Evolutionary conservation across 768 basidiomycete genomes (phyloP).

Genomic region (Cystofilobasidium ferigula): DNA sequence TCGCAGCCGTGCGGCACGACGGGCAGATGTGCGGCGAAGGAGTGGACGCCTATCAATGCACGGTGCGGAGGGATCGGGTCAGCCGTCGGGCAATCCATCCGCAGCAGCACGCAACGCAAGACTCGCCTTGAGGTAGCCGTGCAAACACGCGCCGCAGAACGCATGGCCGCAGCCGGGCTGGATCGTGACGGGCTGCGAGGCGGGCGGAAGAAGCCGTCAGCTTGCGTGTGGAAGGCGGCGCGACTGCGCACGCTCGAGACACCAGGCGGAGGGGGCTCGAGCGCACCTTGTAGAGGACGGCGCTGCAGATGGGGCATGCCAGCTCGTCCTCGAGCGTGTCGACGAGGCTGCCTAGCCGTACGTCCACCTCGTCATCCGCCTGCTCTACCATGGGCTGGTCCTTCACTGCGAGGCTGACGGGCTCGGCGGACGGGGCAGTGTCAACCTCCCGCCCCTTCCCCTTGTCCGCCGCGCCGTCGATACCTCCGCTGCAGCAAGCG

Average conservation of each 20-base stretch:
- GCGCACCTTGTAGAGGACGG: constrained; percentile 18
- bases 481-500: neutral
- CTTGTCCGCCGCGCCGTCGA: neutral
- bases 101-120: too few relatives aligned
- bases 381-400: neutral
- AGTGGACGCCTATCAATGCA: neutral
- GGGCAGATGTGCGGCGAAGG: constrained; percentile 16
- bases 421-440: neutral
- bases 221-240: too few relatives aligned
- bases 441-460: neutral
- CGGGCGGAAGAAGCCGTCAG: neutral
- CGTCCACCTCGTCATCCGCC: neutral
- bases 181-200: constrained; percentile 6
- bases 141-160: constrained; percentile 12
- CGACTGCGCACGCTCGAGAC: neutral
- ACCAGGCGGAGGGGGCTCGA: neutral
- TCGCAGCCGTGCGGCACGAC: constrained; percentile 2
- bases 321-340: constrained; percentile 15
- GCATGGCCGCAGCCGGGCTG: constrained; percentile 16
- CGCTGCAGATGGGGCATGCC: constrained; percentile 11
- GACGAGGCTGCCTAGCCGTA: neutral
- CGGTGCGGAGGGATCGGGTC: neutral
- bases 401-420: too few relatives aligned
- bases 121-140: constrained; percentile 6
- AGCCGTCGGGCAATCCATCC: neutral